Evolutionary conservation across 108 stramenopile species (phyloP).

Genomic region (Mayamaea pseudoterrestris): DNA sequence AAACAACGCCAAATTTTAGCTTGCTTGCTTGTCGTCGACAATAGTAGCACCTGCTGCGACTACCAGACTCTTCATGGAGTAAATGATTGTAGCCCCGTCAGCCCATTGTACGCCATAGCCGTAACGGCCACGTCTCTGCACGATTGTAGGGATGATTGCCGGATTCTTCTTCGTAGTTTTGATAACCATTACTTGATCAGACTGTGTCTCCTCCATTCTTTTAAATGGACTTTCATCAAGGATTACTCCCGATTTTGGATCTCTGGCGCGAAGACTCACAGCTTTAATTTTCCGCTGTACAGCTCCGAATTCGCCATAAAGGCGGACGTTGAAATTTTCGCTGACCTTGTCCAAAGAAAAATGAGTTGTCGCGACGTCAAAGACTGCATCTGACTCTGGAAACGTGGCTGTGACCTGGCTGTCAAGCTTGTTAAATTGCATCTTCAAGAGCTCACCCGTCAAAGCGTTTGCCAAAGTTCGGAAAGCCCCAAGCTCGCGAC

Average conservation of each 20-base stretch:
- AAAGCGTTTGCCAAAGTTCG: conserved; percentile 47
- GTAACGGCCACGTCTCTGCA: conserved; percentile 66
- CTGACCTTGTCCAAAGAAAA: conserved; percentile 30
- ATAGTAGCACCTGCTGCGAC: conserved; percentile 47
- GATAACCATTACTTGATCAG: conserved; percentile 13
- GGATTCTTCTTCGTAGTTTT: conserved; percentile 6
- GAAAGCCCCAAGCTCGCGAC: conserved; percentile 40
- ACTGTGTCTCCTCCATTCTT: conserved; percentile 1
- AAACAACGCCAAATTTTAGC: no score
- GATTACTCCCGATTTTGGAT: conserved; percentile 62
- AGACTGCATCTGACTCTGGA: conserved; percentile 28
- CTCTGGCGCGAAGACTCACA: conserved; percentile 32
- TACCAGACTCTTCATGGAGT: conserved; percentile 54
- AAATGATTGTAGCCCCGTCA: conserved; percentile 74
- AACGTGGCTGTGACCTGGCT: conserved; percentile 5
- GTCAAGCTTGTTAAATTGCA: conserved; percentile 29
- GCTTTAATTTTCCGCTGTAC: conserved; percentile 40
- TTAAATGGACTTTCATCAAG: conserved; percentile 9
- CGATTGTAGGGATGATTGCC: conserved; percentile 31
- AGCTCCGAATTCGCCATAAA: conserved; percentile 71
- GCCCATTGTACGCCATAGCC: conserved; percentile 80
- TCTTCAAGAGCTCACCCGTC: conserved; percentile 48
- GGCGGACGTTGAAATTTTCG: conserved; percentile 26
- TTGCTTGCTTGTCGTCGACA: neutral
- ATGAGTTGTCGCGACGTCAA: conserved; percentile 49